phyloP scores from a whole-genome alignment of 352 stramenopile species.

The Phytophthora sojae region DNA sequence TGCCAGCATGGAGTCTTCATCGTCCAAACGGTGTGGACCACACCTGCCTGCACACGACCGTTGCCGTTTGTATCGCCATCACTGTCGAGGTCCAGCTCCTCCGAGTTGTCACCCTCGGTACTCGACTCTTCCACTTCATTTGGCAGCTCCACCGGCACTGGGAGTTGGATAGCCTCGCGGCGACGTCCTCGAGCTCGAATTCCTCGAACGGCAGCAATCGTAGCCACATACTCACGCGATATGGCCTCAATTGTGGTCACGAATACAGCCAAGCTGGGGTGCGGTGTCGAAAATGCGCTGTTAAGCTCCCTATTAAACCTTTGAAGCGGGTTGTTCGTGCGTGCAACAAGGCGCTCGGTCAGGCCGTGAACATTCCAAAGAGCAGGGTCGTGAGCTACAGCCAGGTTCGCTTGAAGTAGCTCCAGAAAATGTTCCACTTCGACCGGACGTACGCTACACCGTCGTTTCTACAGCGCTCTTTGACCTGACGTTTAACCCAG shows the following conservation, averaged over 20 bases:
- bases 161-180: neutral
- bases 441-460: neutral
- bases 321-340: conserved; percentile 1
- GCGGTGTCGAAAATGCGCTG: neutral
- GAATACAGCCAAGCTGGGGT: neutral
- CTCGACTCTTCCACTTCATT: neutral
- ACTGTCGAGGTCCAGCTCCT: neutral
- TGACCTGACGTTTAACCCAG: neutral
- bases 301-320: conserved; percentile 3
- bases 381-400: neutral
- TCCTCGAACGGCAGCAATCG: neutral
- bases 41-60: neutral
- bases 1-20: neutral
- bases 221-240: neutral
- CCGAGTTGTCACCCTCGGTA: neutral
- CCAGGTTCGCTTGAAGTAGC: conserved; percentile 3
- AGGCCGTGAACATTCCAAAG: conserved; percentile 3
- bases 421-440: neutral
- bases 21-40: no score
- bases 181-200: neutral
- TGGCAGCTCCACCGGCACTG: neutral
- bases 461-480: neutral
- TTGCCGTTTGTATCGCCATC: neutral
- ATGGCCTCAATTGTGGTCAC: neutral
- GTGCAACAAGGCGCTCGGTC: neutral